These are phyloP conservation scores for Termitomyces sp. DNA, from an alignment of 768 basidiomycete species.

Conservation along the genomic window DNA sequence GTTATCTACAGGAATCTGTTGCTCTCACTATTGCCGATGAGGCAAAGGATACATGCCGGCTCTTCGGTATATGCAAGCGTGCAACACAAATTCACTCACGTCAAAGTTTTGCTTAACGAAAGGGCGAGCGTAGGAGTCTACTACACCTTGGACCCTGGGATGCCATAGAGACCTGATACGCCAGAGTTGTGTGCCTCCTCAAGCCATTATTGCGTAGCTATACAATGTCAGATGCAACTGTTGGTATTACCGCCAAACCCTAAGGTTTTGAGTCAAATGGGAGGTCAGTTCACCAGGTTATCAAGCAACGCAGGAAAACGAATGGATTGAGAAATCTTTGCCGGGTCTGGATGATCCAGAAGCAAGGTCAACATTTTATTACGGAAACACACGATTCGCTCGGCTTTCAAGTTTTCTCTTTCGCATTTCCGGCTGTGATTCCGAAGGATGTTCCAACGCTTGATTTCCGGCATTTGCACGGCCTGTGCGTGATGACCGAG, in stretches of 20 bases:
- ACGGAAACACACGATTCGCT: not conserved
- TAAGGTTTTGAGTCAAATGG: not conserved
- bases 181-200: no score
- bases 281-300: not conserved
- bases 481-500: not conserved
- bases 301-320: not conserved
- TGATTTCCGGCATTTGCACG: not conserved
- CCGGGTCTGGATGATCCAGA: not conserved
- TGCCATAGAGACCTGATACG: not conserved
- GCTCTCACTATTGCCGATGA: not conserved
- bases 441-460: not conserved
- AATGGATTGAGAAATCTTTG: not conserved
- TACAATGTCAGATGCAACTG: no score
- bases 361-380: not conserved
- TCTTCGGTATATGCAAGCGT: not conserved
- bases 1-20: not conserved
- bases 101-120: not conserved
- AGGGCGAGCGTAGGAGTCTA: not conserved
- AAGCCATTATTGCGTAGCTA: not conserved
- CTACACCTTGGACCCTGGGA: no score
- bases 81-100: not conserved
- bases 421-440: not conserved
- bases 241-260: not conserved
- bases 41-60: not conserved
- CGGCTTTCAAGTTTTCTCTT: not conserved